A percentile compares a stretch with the other conserved stretches of the same genome.
These are phyloP conservation scores for Actinomortierella ambigua DNA, from an alignment of 371 early-diverging fungal species.

Conservation along the genomic window DNA sequence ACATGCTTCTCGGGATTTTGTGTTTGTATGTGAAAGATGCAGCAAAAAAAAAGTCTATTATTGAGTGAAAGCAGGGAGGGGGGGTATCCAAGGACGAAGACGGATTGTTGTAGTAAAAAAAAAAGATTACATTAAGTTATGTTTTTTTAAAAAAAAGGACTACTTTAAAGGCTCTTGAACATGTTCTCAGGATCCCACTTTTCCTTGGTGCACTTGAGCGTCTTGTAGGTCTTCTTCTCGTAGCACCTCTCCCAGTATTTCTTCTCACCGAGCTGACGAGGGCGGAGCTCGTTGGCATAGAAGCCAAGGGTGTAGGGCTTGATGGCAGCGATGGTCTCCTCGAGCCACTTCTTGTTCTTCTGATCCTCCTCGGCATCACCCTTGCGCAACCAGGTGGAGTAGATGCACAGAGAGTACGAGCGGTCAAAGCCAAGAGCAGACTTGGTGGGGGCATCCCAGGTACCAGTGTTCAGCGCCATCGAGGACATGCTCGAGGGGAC, in stretches of 20 bases:
- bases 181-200: slow-evolving; percentile 40
- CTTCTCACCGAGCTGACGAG: slow-evolving; percentile 23
- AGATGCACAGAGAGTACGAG: slow-evolving; percentile 42
- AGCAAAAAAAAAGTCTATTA: background rate
- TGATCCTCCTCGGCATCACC: slow-evolving; percentile 26
- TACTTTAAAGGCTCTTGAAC: slow-evolving; percentile 36
- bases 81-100: background rate
- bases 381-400: slow-evolving; percentile 46
- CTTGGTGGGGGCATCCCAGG: slow-evolving; percentile 38
- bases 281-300: slow-evolving; percentile 46
- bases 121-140: background rate
- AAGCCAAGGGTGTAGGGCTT: slow-evolving; percentile 44
- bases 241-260: slow-evolving; percentile 47
- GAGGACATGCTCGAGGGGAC: slow-evolving; percentile 41
- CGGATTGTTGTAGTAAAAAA: background rate
- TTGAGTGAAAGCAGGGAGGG: background rate
- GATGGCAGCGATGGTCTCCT: slow-evolving; percentile 37
- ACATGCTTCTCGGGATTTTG: too few relatives aligned
- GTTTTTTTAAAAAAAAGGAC: background rate
- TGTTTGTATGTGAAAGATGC: too few relatives aligned
- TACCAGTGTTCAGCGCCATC: slow-evolving; percentile 46
- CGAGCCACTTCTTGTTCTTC: slow-evolving; percentile 39
- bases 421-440: slow-evolving; percentile 41
- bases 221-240: slow-evolving; percentile 30
- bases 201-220: slow-evolving; percentile 22